Base-by-base conservation (phyloP, 2,329 filamentous ascomycete genomes). In the Sporothrix variecibatus region DNA sequence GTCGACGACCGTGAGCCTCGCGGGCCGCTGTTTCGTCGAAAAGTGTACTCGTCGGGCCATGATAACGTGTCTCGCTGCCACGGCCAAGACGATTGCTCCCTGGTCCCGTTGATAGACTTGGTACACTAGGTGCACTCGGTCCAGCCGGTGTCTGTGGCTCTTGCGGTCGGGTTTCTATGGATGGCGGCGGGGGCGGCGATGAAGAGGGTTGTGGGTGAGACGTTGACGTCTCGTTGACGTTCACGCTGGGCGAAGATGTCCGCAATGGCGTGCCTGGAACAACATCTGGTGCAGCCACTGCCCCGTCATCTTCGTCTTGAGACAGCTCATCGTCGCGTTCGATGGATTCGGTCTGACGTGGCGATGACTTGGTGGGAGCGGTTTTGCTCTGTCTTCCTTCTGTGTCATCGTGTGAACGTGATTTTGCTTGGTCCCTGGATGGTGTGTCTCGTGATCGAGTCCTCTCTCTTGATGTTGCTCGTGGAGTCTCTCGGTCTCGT, bases 11-110 rank as follows among this genome's bases (percentile, higher is more conserved):
- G 79, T 78, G 23, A 75, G 78, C 1, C 72, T 62, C 38, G 1
- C 26, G 58, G 0, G 71, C 58, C 3, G 56, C 71, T 15, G 75
- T 79, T 72, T 85, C 84, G 62, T 87, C 85, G 74, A 86, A 87
- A 1, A 87, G 74, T 0, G 85, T 82, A 72, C 85, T 87, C 3
- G 85, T 87, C 1, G 84, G 84, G 0, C 85, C 85, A 78, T 87
- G 85, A 34, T 86, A 87, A 60, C 83, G 85, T 5, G 85, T 83
- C 3, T 82, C 80, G 20, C 81, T 80, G 73, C 84, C 83, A 9
- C 43, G 51, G 20, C 51, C 68, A 31, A 15, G 68, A 4, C 34
- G 43, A n/a, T n/a, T n/a, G 31, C 3, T 20, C 1, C 11, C 51
- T 12, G 23, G 2, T 7, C 23, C 40, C 12, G 17, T 31, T 7